A percentile compares a stretch with the other conserved stretches of the same genome.
Conservation (phyloP, 257 asterid species). For the Scutellaria baicalensis region DNA sequence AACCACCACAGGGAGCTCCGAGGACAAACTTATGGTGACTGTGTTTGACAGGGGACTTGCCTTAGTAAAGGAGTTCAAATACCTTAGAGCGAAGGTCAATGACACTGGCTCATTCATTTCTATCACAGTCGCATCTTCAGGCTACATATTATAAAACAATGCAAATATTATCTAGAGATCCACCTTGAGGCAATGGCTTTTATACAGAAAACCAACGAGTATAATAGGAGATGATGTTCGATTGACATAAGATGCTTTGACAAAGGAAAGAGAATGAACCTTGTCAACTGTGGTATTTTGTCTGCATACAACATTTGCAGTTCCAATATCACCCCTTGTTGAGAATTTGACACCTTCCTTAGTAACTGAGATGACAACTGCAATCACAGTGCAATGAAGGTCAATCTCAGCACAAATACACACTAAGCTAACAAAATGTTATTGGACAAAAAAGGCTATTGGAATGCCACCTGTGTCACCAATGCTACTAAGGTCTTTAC, state of each 20-base stretch:
- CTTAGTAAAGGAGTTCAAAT: slow-evolving; percentile 74
- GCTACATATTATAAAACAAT: slow-evolving; percentile 31
- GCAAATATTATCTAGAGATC: not conserved
- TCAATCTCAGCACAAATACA: not conserved
- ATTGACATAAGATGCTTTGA: not conserved
- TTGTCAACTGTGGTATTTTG: slow-evolving; percentile 91
- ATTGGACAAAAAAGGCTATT: not conserved
- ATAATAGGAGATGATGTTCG: not conserved
- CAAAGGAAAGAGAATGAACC: slow-evolving; percentile 24
- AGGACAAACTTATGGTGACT: slow-evolving; percentile 69
- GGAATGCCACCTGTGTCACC: slow-evolving; percentile 47
- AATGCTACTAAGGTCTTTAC: slow-evolving; percentile 61
- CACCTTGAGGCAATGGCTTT: not conserved
- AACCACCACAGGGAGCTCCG: slow-evolving; percentile 84
- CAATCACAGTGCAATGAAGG: not conserved
- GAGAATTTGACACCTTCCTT: slow-evolving; percentile 97
- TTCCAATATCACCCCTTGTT: slow-evolving; percentile 85
- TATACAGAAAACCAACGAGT: not conserved
- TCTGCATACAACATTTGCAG: slow-evolving; percentile 78
- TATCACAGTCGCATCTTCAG: slow-evolving; percentile 69
- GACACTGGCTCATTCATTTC: slow-evolving; percentile 93
- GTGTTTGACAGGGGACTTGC: slow-evolving; percentile 68
- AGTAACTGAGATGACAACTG: slow-evolving; percentile 89
- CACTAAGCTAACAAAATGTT: not conserved
- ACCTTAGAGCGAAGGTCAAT: slow-evolving; percentile 67